Conservation (phyloP, 2,329 filamentous ascomycete genomes). For the Monosporascus cannonballus region DNA sequence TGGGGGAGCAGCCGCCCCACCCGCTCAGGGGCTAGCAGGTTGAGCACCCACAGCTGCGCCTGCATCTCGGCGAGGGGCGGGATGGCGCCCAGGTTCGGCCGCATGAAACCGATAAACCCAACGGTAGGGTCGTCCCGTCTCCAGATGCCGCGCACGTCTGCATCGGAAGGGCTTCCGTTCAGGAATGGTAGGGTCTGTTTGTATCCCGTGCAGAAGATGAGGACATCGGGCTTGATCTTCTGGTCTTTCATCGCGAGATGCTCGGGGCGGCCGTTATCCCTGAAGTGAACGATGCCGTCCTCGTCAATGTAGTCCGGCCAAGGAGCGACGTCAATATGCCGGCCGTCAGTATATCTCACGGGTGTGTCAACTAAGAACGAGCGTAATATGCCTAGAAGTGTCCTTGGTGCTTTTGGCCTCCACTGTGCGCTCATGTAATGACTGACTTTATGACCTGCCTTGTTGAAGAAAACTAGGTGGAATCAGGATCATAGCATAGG, state of each 20-base stretch:
- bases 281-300: conserved; percentile 31
- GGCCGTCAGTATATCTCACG: conserved; percentile 30
- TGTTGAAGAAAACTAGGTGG: conserved; percentile 32
- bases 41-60: conserved; percentile 40
- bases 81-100: conserved; percentile 38
- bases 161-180: conserved; percentile 23
- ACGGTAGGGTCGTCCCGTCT: conserved; percentile 30
- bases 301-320: conserved; percentile 36
- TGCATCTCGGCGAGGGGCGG: conserved; percentile 43
- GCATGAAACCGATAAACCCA: conserved; percentile 42
- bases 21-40: conserved; percentile 22
- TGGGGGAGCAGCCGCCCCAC: conserved; percentile 1
- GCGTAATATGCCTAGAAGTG: conserved; percentile 28
- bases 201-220: conserved; percentile 44
- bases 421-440: conserved; percentile 13
- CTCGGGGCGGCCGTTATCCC: conserved; percentile 22
- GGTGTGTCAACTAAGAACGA: conserved; percentile 32
- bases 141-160: conserved; percentile 46
- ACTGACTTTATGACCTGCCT: conserved; percentile 14
- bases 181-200: conserved; percentile 35
- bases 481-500: neutral
- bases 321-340: conserved; percentile 35
- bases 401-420: conserved; percentile 23
- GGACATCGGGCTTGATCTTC: conserved; percentile 33
- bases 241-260: conserved; percentile 19